These are phyloP conservation scores for Spergularia bocconei DNA, from an alignment of 148 eudicot genomes.

Conservation along the genomic window DNA sequence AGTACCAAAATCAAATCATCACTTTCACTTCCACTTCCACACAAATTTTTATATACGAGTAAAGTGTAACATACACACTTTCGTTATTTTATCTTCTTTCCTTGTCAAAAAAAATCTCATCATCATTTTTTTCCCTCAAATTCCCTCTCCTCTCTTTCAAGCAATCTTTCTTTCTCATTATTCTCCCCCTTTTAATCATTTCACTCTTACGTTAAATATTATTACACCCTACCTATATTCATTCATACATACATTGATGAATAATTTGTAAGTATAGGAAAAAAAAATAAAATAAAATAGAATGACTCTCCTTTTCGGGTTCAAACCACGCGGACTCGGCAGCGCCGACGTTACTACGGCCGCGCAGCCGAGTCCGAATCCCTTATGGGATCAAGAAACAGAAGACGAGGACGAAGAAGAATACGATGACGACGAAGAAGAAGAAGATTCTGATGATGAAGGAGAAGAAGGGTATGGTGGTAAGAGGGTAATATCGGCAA, in stretches of 20 bases:
- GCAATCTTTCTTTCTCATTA: slow-evolving; percentile 17
- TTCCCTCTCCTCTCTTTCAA: slow-evolving; percentile 19
- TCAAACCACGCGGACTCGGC: slow-evolving; percentile 58
- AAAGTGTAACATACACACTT: not conserved
- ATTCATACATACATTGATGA: too few species aligned
- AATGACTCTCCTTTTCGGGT: slow-evolving; percentile 69
- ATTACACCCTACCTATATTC: too few species aligned
- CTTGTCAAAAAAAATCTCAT: not conserved
- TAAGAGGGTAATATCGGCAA: not conserved
- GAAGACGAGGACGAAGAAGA: slow-evolving; percentile 17
- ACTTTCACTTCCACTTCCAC: too few species aligned
- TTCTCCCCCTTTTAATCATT: not conserved
- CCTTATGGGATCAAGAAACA: slow-evolving; percentile 23
- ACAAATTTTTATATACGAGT: too few species aligned
- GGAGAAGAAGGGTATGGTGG: not conserved
- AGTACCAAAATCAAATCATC: not conserved
- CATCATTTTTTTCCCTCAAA: not conserved
- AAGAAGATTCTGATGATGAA: slow-evolving; percentile 19
- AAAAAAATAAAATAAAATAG: not conserved
- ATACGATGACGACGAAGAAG: slow-evolving; percentile 27
- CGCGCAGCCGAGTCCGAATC: slow-evolving; percentile 22
- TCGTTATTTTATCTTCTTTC: not conserved
- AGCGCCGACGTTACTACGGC: not conserved
- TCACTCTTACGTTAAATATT: not conserved
- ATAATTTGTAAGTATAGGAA: too few species aligned